phyloP scores from a whole-genome alignment of 495 filamentous ascomycete genomes.

The Trichoderma orchidacearum region DNA sequence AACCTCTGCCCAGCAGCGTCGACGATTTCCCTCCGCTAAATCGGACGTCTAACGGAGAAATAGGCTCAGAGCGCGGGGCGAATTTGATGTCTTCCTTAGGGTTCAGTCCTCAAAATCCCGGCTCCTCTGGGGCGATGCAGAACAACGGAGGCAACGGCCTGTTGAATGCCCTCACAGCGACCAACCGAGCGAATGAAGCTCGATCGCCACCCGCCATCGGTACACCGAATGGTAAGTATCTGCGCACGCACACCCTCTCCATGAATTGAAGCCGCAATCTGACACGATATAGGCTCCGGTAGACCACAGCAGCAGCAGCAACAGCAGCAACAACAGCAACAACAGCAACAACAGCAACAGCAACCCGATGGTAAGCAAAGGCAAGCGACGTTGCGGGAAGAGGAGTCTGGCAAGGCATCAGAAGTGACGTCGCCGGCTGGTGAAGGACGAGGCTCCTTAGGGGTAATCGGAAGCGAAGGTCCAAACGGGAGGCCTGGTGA shows the following conservation, averaged over 20 bases:
- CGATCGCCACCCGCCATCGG: conserved; percentile 19
- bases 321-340: neutral
- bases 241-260: neutral
- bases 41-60: conserved; percentile 54
- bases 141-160: conserved; percentile 33
- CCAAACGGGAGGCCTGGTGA: conserved; percentile 17
- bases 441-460: conserved; percentile 24
- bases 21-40: conserved; percentile 81
- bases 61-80: conserved; percentile 50
- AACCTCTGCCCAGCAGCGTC: conserved; percentile 53
- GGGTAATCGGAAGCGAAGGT: conserved; percentile 29
- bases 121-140: conserved; percentile 16
- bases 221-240: conserved; percentile 10
- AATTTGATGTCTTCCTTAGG: conserved; percentile 51
- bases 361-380: neutral
- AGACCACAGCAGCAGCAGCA: neutral
- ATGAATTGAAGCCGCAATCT: neutral
- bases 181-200: conserved; percentile 22
- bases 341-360: neutral
- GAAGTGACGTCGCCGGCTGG: conserved; percentile 8
- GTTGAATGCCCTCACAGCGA: conserved; percentile 44
- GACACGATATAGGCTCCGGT: neutral
- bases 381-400: neutral
- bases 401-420: conserved; percentile 2
- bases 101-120: conserved; percentile 36